A percentile compares a stretch with the other conserved stretches of the same genome.
Evolutionary conservation across 306 rosid species (phyloP).

Genomic region (Amphicarpaea edgeworthii): DNA sequence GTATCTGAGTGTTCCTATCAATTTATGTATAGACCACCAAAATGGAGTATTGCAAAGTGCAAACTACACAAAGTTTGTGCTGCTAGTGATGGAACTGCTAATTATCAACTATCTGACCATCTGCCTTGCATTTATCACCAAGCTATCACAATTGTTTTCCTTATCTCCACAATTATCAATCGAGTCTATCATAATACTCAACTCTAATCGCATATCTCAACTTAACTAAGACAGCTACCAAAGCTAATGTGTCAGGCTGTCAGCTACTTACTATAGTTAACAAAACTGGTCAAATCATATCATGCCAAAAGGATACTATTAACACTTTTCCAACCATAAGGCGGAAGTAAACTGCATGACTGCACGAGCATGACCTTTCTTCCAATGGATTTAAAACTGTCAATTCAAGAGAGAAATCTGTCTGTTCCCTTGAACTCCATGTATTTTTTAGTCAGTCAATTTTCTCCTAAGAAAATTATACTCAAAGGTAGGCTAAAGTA

Average conservation of each 20-base stretch:
- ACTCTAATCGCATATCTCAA: not conserved
- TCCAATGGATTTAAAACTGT: constrained; percentile 6
- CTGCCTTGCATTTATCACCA: constrained; percentile 20
- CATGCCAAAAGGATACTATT: constrained; percentile 22
- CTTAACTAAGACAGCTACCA: not conserved
- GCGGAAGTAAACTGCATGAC: not conserved
- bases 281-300: not conserved
- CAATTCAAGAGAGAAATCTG: constrained; percentile 3
- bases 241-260: not conserved
- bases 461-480: constrained; percentile 6
- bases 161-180: constrained; percentile 18
- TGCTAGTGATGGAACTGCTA: constrained; percentile 13
- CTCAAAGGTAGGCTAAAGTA: constrained; percentile 32
- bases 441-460: constrained; percentile 18
- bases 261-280: constrained; percentile 6
- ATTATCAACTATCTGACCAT: constrained; percentile 6
- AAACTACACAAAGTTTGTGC: constrained; percentile 10
- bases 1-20: constrained; percentile 2
- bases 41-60: constrained; percentile 23
- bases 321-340: constrained; percentile 1
- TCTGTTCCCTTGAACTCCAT: constrained; percentile 12
- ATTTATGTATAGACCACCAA: constrained; percentile 15
- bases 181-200: not conserved
- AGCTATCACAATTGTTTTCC: constrained; percentile 2
- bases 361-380: not conserved